Conservation (phyloP, 2,329 filamentous ascomycete genomes). For the Penicillium janthinellum region DNA sequence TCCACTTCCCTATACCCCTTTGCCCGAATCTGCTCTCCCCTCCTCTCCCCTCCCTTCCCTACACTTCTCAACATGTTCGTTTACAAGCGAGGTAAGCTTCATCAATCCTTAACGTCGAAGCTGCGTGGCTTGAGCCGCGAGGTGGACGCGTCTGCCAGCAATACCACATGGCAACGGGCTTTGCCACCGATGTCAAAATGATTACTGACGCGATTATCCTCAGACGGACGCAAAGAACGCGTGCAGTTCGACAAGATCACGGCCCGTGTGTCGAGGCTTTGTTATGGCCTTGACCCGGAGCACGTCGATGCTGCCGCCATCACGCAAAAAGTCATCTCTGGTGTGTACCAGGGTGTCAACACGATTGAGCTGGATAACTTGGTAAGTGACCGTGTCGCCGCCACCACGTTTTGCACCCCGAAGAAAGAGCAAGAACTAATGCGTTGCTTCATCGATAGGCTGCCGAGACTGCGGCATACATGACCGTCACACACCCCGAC, state of each 20-base stretch:
- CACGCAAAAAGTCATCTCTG: constrained; percentile 98
- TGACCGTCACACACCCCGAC: constrained; percentile 99
- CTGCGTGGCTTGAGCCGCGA: constrained; percentile 3
- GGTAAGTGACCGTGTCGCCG: constrained; percentile 58
- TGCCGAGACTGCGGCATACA: constrained; percentile 97
- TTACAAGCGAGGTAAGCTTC: constrained; percentile 61
- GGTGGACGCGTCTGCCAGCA: constrained; percentile 4
- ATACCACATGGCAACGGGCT: not conserved
- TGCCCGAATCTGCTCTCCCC: constrained; percentile 16
- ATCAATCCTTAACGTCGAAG: not conserved
- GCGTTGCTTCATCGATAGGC: constrained; percentile 60
- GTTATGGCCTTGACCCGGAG: constrained; percentile 92
- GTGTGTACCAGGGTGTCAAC: constrained; percentile 97
- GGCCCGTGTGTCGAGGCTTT: constrained; percentile 93
- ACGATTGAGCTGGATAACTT: constrained; percentile 96
- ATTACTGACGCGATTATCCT: constrained; percentile 23
- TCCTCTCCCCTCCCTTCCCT: not conserved
- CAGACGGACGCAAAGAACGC: constrained; percentile 99
- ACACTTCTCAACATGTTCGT: constrained; percentile 57
- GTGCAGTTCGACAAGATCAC: constrained; percentile 99
- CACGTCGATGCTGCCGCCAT: constrained; percentile 98
- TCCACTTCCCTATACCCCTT: constrained; percentile 28
- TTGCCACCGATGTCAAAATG: constrained; percentile 22
- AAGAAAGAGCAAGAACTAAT: not conserved
- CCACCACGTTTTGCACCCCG: too few relatives aligned